Conservation (phyloP, 805 yeast genomes). For the Yarrowia sp. region DNA sequence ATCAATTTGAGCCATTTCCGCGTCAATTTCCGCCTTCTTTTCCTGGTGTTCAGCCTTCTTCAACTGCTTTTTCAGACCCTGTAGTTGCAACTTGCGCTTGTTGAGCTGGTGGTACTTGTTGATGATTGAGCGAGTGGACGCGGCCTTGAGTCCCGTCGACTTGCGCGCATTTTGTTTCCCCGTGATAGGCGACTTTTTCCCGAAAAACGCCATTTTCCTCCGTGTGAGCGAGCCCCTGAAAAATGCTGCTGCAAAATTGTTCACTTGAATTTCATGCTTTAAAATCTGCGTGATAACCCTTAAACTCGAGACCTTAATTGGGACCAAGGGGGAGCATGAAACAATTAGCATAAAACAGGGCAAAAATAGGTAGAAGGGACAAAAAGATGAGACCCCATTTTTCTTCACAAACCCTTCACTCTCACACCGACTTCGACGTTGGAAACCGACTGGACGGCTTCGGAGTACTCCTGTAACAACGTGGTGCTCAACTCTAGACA, state of each 20-base stretch:
- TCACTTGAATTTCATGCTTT: slow-evolving; percentile 16
- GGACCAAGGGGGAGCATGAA: not conserved
- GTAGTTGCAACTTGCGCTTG: slow-evolving; percentile 15
- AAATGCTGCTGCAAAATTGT: slow-evolving; percentile 3
- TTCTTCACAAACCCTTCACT: slow-evolving; percentile 5
- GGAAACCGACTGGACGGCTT: slow-evolving; percentile 10
- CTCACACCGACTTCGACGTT: not conserved
- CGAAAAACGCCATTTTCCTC: slow-evolving; percentile 25
- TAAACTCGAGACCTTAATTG: slow-evolving; percentile 23
- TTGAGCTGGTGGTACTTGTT: slow-evolving; percentile 37
- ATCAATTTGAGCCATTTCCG: slow-evolving; percentile 60
- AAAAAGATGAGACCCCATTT: not conserved
- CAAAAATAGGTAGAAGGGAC: not conserved
- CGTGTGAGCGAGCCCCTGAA: slow-evolving; percentile 2
- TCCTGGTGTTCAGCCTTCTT: slow-evolving; percentile 1
- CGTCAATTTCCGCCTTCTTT: slow-evolving; percentile 2
- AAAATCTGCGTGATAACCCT: slow-evolving; percentile 36
- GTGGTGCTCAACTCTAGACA: slow-evolving; percentile 17
- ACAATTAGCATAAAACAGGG: not conserved
- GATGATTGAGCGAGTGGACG: slow-evolving; percentile 21
- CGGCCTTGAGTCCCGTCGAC: slow-evolving; percentile 26
- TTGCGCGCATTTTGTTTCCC: slow-evolving; percentile 33
- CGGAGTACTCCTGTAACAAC: slow-evolving; percentile 23
- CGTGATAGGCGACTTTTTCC: slow-evolving; percentile 32
- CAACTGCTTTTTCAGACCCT: slow-evolving; percentile 21